Evolutionary conservation across 768 basidiomycete species (phyloP), one percentile per base, ranked within the genome.

Genomic region (Pholiota microspora): DNA sequence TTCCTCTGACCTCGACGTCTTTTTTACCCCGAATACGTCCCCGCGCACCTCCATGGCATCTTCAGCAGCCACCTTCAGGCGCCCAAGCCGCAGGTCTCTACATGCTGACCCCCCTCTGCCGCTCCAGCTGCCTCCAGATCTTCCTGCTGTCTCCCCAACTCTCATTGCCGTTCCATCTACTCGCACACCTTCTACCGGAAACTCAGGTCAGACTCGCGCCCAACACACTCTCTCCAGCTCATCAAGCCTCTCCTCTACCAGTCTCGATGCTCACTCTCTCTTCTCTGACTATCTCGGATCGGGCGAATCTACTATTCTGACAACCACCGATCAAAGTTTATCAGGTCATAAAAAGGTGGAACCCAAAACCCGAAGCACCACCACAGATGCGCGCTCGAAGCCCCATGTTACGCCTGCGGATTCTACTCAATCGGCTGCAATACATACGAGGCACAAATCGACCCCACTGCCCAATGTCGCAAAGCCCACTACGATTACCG

Each of bases 1-100:
- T 23, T 67, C 70, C 59, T 67, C 67, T 49, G 65, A 67, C 25
- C 55, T 62, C 31, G 81, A 82, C 60, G 71, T 78, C 23, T 89
- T 84, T 68, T 89, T 83, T 66, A 89, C 86, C 0, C 84, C 85
- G 15, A 71, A 74, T 55, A 71, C 79, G 10, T 80, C 83, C 4
- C 84, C 84, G 15, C 71, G 77, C 29, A 71, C 76, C 2, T 82
- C 82, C 5, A 71, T 77, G 64, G 68, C 70, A 9, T 73, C 78
- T 6, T 64, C 69, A 1, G 54, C 56, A 16, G 52, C 55, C 6
- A 61, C 72, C 51, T 62, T 67, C 53, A 56, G 69, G 24, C 64
- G 64, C 54, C 60, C 62, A n/a, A 70, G 65, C 47, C 64, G 60
- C 32, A 61, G 51, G 45, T 70, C 58, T 24, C 55, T 62, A 53